Base-by-base conservation (phyloP, 108 stramenopile genomes). In the Conticribra weissflogii region DNA sequence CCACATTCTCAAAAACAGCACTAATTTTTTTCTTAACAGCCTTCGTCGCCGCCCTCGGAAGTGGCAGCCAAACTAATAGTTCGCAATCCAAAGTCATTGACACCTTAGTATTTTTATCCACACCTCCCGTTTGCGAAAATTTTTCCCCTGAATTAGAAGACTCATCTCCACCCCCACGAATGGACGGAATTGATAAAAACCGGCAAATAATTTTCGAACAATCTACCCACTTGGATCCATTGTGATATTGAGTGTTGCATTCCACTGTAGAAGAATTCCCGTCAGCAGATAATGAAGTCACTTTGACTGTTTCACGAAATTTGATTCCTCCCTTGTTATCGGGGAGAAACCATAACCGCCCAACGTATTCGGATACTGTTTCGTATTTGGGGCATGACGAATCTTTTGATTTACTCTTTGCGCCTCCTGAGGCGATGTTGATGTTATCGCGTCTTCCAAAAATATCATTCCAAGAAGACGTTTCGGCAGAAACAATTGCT, bases 21-120 rank as follows among this genome's bases (percentile, higher is more conserved):
- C 50, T 12, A 25, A 76, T 76, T 48, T 76, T 76, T 7, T 63
- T 63, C 32, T 28, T 16, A 33, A 76, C 66, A 2, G 63, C 73
- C 36, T 33, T 66, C 25, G 34, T 59, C 7, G 73, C 73, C 18
- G 59, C 31, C 19, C 54, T 36, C 32, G 74, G 74, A 33, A 76
- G 58, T 17, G 74, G 74, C 54, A 76, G 41, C 73, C 73, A 74
- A 59, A 74, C 66, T n/a, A 76, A 54, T 34, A 76, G 34, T 36
- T 76, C 54, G n/a, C 66, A 62, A 1, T 68, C 74, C 28, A 76
- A 68, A 1, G 67, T 48, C 74, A 76, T 76, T 41, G 62, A 34
- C 17, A 76, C 66, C 47, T 58, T 33, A 49, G 14, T 5, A 47
- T 49, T n/a, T n/a, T n/a, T n/a, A n/a, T n/a, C n/a, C n/a, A n/a